Evolutionary conservation across 1,284 basidiomycete species (phyloP), one percentile per base, ranked within the genome.

Genomic region (Ustilago cynodontis): DNA sequence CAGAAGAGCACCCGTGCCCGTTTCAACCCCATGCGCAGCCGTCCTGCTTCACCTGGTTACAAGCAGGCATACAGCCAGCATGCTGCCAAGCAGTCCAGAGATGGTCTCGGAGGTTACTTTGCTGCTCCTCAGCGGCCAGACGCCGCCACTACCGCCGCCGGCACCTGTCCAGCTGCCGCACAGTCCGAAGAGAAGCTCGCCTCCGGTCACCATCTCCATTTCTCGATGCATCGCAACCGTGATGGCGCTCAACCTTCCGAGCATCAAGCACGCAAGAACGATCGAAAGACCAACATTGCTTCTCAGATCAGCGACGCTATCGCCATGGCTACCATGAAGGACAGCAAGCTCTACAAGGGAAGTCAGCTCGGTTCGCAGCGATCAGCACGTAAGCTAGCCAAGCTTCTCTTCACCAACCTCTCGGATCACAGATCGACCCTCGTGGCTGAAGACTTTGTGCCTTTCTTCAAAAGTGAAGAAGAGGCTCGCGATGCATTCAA

Each of bases 401-500:
- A 89, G 76, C 92, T 93, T 82, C 86, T 94, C 63, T 94, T 94
- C 84, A 88, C 89, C 71, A 88, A 90, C 22, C 87, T 84, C 5
- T 79, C 79, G 13, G 71, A 79, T 50, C 58, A 82, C 66, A 79
- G 78, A 37, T 66, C 71, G 35, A 73, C 69, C n/a, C 65, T 85
- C 6, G 66, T 93, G 31, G 92, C 89, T 67, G 89, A 91, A 50
- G 85, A 86, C 65, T 80, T 75, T 68, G 35, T 78, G 90, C 92
- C 93, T 0, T 94, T 93, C 85, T 94, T 94, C 86, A 89, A 89
- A 56, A 89, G 89, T 0, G 90, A 89, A 37, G 87, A 89, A 13
- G 93, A 94, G 81, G 93, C 93, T 29, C 90, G 91, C 75, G 82
- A 89, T 28, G 93, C 93, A 1, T 94, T 94, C 78, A 87, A 88